Conservation (phyloP, 305 asterid species). For the Coffea humblotiana region DNA sequence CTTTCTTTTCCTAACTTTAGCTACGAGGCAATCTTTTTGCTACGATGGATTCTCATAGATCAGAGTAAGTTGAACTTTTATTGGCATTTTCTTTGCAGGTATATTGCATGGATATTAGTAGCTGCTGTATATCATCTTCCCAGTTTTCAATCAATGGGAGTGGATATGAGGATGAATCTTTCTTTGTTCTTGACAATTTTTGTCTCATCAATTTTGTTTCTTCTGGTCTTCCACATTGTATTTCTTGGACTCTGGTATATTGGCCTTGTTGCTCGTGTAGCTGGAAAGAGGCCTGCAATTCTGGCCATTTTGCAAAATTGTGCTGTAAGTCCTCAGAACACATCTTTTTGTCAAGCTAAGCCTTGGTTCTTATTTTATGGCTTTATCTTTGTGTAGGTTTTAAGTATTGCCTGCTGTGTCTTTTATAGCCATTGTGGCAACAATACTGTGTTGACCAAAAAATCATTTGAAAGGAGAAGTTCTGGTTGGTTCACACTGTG, state of each 20-base stretch:
- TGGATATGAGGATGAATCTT: constrained; percentile 95
- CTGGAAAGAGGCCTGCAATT: constrained; percentile 88
- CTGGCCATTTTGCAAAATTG: constrained; percentile 90
- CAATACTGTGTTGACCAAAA: constrained; percentile 71
- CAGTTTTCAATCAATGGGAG: constrained; percentile 99
- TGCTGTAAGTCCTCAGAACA: constrained; percentile 61
- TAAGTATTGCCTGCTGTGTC: constrained; percentile 99
- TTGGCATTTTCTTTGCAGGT: constrained; percentile 51
- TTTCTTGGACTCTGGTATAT: constrained; percentile 94
- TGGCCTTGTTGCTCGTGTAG: constrained; percentile 96
- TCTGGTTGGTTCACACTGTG: constrained; percentile 73
- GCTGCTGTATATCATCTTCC: constrained; percentile 99
- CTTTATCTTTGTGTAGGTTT: constrained; percentile 72
- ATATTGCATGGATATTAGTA: constrained; percentile 86
- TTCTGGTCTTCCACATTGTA: constrained; percentile 80
- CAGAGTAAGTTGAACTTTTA: background rate
- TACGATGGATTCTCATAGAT: background rate
- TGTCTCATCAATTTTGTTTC: constrained; percentile 83
- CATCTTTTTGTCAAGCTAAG: constrained; percentile 24
- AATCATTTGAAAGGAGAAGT: constrained; percentile 56
- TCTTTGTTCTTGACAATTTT: constrained; percentile 85
- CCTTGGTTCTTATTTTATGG: constrained; percentile 43
- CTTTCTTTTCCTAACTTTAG: background rate
- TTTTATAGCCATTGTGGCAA: constrained; percentile 99
- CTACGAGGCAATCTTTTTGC: background rate